Conservation (phyloP, 225 moss, liverwort and hornwort species). For the Antitrichia curtipendula region DNA sequence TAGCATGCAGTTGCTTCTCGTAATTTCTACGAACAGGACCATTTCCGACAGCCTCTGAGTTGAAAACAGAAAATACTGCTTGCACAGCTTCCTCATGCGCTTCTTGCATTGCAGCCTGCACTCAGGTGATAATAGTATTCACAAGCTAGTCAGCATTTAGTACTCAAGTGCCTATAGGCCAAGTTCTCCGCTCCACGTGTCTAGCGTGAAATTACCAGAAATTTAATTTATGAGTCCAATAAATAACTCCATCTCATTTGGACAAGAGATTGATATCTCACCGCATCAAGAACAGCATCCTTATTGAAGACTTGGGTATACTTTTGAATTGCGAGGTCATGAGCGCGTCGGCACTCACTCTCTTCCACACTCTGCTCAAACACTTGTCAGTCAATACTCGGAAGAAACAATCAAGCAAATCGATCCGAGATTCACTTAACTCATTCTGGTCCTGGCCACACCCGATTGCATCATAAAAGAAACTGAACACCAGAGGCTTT, state of each 20-base stretch:
- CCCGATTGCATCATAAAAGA: not conserved
- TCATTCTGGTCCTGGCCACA: not conserved
- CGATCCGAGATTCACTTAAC: not conserved
- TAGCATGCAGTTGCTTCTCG: conserved; percentile 60
- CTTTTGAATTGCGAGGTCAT: conserved; percentile 56
- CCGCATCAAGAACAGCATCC: conserved; percentile 54
- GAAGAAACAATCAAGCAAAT: not conserved
- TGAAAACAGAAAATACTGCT: conserved; percentile 55
- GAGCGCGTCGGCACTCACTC: conserved; percentile 86
- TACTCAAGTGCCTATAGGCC: too few relatives aligned
- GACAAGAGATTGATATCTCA: not conserved
- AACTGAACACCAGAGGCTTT: not conserved
- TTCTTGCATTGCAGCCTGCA: conserved; percentile 54
- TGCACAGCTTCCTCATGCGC: conserved; percentile 71
- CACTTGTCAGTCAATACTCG: not conserved
- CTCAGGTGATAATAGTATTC: not conserved
- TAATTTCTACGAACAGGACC: conserved; percentile 63
- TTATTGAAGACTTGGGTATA: conserved; percentile 55
- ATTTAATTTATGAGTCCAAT: not conserved
- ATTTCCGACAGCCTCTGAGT: conserved; percentile 68
- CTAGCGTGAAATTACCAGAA: not conserved
- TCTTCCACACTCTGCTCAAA: conserved; percentile 83
- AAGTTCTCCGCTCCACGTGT: not conserved
- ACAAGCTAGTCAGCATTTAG: not conserved
- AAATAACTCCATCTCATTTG: not conserved